Conservation (phyloP, 2,329 filamentous ascomycete genomes). For the Chrysosporium queenslandicum region DNA sequence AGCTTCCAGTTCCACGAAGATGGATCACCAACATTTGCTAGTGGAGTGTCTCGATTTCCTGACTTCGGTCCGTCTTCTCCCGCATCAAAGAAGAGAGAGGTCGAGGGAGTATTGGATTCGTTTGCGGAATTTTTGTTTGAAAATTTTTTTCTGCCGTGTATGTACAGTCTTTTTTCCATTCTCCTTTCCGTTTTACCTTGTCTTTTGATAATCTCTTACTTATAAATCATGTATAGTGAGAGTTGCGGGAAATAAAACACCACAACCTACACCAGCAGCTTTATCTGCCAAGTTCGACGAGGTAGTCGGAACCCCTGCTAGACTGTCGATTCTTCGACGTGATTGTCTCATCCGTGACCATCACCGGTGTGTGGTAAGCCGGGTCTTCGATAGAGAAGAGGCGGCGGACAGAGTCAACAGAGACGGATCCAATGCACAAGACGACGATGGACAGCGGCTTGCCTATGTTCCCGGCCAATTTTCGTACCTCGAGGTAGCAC, state of each 20-base stretch:
- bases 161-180: constrained; percentile 5
- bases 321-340: constrained; percentile 16
- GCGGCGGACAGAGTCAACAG: constrained; percentile 12
- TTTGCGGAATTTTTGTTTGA: neutral
- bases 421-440: constrained; percentile 14
- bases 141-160: neutral
- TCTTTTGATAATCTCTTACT: neutral
- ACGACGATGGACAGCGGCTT: constrained; percentile 16
- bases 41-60: constrained; percentile 9
- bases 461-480: constrained; percentile 7
- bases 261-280: constrained; percentile 15
- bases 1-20: neutral
- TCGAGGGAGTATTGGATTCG: constrained; percentile 4
- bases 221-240: constrained; percentile 12
- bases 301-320: constrained; percentile 14
- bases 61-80: constrained; percentile 6
- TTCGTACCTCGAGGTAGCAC: constrained; percentile 17
- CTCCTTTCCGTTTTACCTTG: constrained; percentile 9
- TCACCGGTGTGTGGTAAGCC: constrained; percentile 18
- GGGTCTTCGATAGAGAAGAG: constrained; percentile 16
- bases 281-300: constrained; percentile 11
- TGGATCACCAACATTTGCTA: constrained; percentile 5
- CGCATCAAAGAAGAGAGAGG: constrained; percentile 4
- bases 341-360: constrained; percentile 19
- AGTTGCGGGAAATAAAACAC: constrained; percentile 15